Conservation (phyloP, 495 filamentous ascomycete species). For the Penicillium waksmanii region DNA sequence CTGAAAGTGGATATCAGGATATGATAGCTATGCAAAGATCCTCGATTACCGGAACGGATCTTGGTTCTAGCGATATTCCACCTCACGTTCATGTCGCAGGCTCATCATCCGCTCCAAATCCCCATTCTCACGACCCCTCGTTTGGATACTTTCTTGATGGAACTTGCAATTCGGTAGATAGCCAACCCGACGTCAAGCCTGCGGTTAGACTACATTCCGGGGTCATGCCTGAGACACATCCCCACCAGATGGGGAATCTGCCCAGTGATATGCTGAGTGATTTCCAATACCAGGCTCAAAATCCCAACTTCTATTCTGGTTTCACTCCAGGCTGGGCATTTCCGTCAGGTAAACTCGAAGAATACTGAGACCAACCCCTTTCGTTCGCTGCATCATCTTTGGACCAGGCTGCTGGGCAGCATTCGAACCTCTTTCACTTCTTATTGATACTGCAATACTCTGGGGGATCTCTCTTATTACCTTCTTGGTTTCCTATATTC, state of each 20-base stretch:
- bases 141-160: conserved; percentile 27
- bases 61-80: conserved; percentile 23
- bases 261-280: conserved; percentile 34
- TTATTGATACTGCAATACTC: conserved; percentile 14
- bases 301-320: conserved; percentile 30
- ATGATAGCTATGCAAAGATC: conserved; percentile 29
- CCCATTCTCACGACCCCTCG: conserved; percentile 14
- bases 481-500: conserved; percentile 1
- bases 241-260: conserved; percentile 25
- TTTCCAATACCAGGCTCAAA: conserved; percentile 33
- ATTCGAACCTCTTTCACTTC: conserved; percentile 18
- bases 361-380: not conserved
- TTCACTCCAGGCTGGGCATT: conserved; percentile 39
- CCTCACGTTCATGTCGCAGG: conserved; percentile 24
- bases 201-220: conserved; percentile 20
- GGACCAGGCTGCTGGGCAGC: conserved; percentile 19
- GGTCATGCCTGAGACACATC: conserved; percentile 20
- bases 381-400: not conserved
- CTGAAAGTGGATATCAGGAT: conserved; percentile 29
- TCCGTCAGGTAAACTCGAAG: conserved; percentile 28
- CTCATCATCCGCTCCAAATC: conserved; percentile 16
- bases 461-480: not conserved
- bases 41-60: conserved; percentile 19
- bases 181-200: conserved; percentile 23
- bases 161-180: conserved; percentile 14